Base-by-base conservation (phyloP, 2,329 filamentous ascomycete genomes). In the Hypocreales sp. region DNA sequence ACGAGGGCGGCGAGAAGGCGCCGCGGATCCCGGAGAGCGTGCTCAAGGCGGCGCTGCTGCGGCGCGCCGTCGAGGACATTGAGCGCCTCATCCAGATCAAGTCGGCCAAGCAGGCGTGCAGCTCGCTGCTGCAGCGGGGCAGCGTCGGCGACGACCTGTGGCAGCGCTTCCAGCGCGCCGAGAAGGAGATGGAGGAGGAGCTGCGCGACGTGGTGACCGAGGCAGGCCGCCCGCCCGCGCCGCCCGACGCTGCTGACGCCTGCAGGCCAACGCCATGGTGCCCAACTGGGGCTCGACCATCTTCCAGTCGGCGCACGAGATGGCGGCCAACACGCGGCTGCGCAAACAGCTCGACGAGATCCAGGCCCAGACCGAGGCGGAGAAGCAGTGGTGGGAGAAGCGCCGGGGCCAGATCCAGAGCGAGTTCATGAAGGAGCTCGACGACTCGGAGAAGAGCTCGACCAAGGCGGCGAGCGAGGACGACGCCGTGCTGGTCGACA, bases 131-230 rank as follows among this genome's bases (percentile, higher is more conserved):
- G 41, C 83, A 92, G 55, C 68, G 83, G 36, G 90, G 90, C 26
- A 92, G 83, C 45, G 84, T 98, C 2, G 87, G 90, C 10, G 90
- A 98, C 50, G 90, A 98, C 52, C 56, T 98, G 40, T 93, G 84
- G 79, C 82, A 94, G 60, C 68, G 87, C 21, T 93, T 95, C 53
- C 57, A 76, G 55, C 70, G 83, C 27, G 90, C 87, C 1, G 90
- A 98, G 67, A 86, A 92, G 60, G 90, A 98, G 57, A 92, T 95
- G 64, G 86, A 98, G 58, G 82, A 84, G 40, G 90, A 98, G 57
- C 64, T 98, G 35, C 72, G 82, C 42, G 90, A 98, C 55, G 87
- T 95, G 15, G 84, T 95, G 19, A 71, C 75, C 42, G 87, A 95
- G 74, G 84, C 92, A 53, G n/a, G 7, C 14, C 24, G 15, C 10